Percentiles rank a stretch among this genome's conserved stretches.
phyloP scores from a whole-genome alignment of 345 rosid genomes.

The Brassica carinata region DNA sequence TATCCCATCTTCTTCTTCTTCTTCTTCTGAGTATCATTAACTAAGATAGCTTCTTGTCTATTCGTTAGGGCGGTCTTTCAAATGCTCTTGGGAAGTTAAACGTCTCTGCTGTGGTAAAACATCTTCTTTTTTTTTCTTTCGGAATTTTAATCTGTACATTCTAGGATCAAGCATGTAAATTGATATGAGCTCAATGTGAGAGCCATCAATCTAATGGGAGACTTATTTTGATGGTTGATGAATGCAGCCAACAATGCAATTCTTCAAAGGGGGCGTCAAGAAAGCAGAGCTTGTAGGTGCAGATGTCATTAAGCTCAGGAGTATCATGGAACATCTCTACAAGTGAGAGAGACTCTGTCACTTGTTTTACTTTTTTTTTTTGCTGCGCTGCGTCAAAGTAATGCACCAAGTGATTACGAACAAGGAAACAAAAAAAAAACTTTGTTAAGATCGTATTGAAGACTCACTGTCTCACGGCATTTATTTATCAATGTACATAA shows the following conservation, averaged over 20 bases:
- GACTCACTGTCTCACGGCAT: not conserved
- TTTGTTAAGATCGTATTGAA: not conserved
- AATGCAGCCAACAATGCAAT: constrained; percentile 76
- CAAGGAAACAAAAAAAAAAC: not conserved
- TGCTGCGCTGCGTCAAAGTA: not conserved
- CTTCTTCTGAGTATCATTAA: not conserved
- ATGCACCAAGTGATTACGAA: not conserved
- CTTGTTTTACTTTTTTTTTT: not conserved
- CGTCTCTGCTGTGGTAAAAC: constrained; percentile 27
- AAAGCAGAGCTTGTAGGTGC: constrained; percentile 18
- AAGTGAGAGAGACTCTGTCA: constrained; percentile 45
- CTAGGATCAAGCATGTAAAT: not conserved
- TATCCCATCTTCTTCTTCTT: not conserved
- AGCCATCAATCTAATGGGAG: not conserved
- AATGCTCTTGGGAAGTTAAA: constrained; percentile 45
- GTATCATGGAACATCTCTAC: constrained; percentile 63
- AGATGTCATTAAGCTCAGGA: constrained; percentile 43
- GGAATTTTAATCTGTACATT: not conserved
- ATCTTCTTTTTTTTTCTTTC: constrained; percentile 1
- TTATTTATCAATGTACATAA: constrained; percentile 1
- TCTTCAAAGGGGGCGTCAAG: constrained; percentile 67
- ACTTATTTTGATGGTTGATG: constrained; percentile 4
- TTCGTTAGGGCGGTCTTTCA: constrained; percentile 53
- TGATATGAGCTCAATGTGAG: not conserved
- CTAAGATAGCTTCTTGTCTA: not conserved